phyloP scores from a whole-genome alignment of 805 yeast genomes.

The Nakazawaea anatomiae region DNA sequence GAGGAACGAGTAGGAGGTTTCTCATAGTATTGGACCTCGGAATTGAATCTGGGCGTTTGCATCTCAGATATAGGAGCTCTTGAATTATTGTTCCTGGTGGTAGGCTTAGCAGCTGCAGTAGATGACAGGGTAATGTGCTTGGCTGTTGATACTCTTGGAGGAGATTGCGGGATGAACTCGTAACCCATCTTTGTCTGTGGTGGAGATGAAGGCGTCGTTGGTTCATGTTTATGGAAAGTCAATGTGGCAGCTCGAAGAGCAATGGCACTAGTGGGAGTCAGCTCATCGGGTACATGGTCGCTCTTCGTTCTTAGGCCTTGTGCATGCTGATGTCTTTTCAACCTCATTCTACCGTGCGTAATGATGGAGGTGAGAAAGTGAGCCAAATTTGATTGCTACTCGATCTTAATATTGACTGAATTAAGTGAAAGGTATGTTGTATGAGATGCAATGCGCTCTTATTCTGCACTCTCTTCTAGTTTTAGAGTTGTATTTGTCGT shows the following conservation, averaged over 20 bases:
- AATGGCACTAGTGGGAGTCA: neutral
- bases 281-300: conserved; percentile 2
- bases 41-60: no score
- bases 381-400: neutral
- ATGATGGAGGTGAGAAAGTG: neutral
- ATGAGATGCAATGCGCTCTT: no score
- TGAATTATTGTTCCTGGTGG: conserved; percentile 3
- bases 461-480: no score
- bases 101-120: conserved; percentile 7
- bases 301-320: conserved; percentile 6
- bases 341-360: neutral
- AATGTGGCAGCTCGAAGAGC: conserved; percentile 18
- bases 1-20: neutral
- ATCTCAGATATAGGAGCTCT: neutral
- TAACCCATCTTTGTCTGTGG: conserved; percentile 2
- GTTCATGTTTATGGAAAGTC: conserved; percentile 16
- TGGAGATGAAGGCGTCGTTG: conserved; percentile 5
- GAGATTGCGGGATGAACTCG: neutral
- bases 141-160: conserved; percentile 2
- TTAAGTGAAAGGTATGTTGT: no score
- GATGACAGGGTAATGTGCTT: conserved; percentile 6
- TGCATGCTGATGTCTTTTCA: neutral
- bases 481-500: no score
- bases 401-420: no score
- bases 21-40: no score